Evolutionary conservation across 345 rosid species (phyloP).

Genomic region (Corchorus capsularis): DNA sequence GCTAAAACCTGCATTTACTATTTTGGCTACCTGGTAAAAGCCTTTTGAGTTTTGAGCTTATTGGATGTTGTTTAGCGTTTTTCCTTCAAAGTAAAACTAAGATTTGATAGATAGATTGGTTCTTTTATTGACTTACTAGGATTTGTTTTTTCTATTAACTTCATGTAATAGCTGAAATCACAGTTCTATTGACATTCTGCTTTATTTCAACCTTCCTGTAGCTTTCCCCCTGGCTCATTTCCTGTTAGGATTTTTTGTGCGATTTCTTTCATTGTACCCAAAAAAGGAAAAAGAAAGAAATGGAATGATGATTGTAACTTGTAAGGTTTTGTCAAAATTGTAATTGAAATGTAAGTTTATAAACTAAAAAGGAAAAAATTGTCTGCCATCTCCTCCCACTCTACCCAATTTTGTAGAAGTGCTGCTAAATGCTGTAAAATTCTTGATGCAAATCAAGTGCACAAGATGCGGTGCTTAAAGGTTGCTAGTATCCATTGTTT

Average conservation of each 20-base stretch:
- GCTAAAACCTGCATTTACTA: background rate
- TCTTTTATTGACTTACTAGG: background rate
- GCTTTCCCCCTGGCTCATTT: background rate
- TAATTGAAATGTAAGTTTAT: background rate
- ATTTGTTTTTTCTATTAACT: conserved; percentile 4
- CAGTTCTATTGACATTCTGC: background rate
- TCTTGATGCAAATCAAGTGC: background rate
- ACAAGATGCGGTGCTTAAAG: background rate
- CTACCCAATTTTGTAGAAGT: background rate
- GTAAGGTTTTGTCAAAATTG: background rate
- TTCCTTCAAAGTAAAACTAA: background rate
- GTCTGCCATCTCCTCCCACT: background rate
- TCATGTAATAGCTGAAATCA: background rate
- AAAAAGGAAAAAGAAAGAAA: background rate
- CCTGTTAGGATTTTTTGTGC: background rate
- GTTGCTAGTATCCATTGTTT: background rate
- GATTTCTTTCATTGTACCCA: background rate
- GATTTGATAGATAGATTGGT: conserved; percentile 1
- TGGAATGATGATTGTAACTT: background rate
- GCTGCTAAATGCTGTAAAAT: background rate
- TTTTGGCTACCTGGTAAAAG: background rate
- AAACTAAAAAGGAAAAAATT: background rate
- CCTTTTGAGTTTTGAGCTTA: conserved; percentile 5
- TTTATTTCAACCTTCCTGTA: background rate
- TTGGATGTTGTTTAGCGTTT: background rate